These are phyloP conservation scores for Talaromyces sp. DNA, from an alignment of 2,329 filamentous ascomycete species.

Conservation along the genomic window DNA sequence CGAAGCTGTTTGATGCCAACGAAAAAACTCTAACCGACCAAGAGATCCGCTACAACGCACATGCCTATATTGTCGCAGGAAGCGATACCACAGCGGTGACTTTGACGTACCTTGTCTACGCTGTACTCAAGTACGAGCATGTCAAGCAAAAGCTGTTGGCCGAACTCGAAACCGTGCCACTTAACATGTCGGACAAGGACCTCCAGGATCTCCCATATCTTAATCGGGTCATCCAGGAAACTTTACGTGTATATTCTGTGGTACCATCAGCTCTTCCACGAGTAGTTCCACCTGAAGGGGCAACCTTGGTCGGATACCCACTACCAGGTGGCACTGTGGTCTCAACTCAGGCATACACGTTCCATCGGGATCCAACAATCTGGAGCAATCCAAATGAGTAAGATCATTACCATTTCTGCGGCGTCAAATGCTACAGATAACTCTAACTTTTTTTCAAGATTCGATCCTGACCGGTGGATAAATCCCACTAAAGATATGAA, in stretches of 20 bases:
- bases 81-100: conserved; percentile 52
- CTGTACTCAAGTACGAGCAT: conserved; percentile 21
- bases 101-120: conserved; percentile 49
- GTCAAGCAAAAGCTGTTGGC: conserved; percentile 45
- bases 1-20: conserved; percentile 33
- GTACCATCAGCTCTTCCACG: conserved; percentile 56
- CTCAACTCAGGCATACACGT: conserved; percentile 50
- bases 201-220: conserved; percentile 46
- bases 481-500: not conserved
- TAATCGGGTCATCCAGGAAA: conserved; percentile 57
- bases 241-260: conserved; percentile 54
- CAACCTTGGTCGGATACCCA: conserved; percentile 35
- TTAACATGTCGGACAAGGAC: not conserved
- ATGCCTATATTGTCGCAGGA: conserved; percentile 49
- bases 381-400: not conserved
- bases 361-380: conserved; percentile 51
- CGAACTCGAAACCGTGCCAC: conserved; percentile 42
- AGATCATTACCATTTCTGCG: too few relatives aligned
- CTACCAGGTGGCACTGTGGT: conserved; percentile 53
- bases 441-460: not conserved
- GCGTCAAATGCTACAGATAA: too few relatives aligned
- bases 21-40: conserved; percentile 22
- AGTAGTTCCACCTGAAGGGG: conserved; percentile 46
- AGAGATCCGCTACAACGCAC: conserved; percentile 42
- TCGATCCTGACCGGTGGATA: not conserved